Evolutionary conservation across 352 stramenopile species (phyloP), one percentile per base, ranked within the genome.

Genomic region (Phytophthora nicotianae): DNA sequence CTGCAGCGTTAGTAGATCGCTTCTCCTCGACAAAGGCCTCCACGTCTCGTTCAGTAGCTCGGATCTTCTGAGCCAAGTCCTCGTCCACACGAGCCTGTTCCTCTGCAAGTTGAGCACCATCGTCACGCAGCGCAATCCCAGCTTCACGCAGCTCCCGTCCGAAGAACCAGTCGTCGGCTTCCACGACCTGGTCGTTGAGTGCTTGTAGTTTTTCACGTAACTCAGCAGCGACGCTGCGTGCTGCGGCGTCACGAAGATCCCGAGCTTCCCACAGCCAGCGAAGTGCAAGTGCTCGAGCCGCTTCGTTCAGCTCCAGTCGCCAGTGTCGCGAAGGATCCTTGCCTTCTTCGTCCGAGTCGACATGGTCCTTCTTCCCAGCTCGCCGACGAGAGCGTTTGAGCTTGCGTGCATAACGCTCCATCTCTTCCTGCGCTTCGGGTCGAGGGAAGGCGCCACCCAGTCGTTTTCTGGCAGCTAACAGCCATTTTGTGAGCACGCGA

Each of bases 161-260:
- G 52, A 89, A 98, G 70, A 96, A 98, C 91, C 93, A 98, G 72
- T 98, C 91, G 50, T 98, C 91, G n/a, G 95, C 88, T 58, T 95
- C 86, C 4, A 89, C 83, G 67, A 98, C 97, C 46, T 95, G 80
- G 19, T 72, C 75, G 29, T 80, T 70, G n/a, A 93, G 76, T 5
- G 42, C 62, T n/a, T 77, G 68, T 8, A 93, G 47, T 21, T 79
- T 72, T 10, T 49, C 62, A 11, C 90, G 77, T 14, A 98, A 64
- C 19, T 94, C 68, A 17, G 69, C 58, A 0, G 86, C 72, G 14
- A 81, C 65, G 0, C 72, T 69, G 11, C 72, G 67, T 23, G 81
- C 83, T 11, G 74, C 62, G 0, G 72, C 52, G 50, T 91, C 86
- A 4, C 75, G 71, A 32, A 72, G 48, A 29, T 95, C 88, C 27